These are phyloP conservation scores for Paradendryphiella salina DNA, from an alignment of 2,329 filamentous ascomycete species.

Conservation along the genomic window DNA sequence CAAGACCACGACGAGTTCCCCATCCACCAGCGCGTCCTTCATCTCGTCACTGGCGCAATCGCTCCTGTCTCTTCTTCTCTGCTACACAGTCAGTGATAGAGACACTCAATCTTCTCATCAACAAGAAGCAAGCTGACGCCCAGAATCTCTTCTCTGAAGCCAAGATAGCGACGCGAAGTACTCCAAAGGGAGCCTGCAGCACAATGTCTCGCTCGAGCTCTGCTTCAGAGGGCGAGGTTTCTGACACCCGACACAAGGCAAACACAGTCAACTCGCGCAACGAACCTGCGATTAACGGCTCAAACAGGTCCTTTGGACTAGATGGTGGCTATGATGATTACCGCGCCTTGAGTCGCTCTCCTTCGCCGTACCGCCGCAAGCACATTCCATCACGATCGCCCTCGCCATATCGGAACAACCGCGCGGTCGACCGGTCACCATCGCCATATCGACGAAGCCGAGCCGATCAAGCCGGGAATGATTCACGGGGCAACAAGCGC, in stretches of 20 bases:
- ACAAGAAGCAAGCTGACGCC: slow-evolving; percentile 41
- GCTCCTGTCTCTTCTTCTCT: slow-evolving; percentile 23
- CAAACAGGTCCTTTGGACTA: slow-evolving; percentile 36
- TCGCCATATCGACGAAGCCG: slow-evolving; percentile 33
- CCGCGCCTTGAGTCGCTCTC: slow-evolving; percentile 37
- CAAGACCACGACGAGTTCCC: slow-evolving; percentile 19
- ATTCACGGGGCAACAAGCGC: slow-evolving; percentile 44
- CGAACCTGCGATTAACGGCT: slow-evolving; percentile 43
- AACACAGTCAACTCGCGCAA: slow-evolving; percentile 35
- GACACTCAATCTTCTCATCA: slow-evolving; percentile 32
- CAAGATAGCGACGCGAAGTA: slow-evolving; percentile 6
- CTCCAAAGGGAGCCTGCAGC: slow-evolving; percentile 14
- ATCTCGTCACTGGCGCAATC: slow-evolving; percentile 12
- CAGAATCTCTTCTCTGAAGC: slow-evolving; percentile 19
- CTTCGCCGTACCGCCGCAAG: slow-evolving; percentile 37
- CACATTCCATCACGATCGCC: slow-evolving; percentile 32
- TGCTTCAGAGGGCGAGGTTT: slow-evolving; percentile 38
- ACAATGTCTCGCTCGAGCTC: slow-evolving; percentile 36
- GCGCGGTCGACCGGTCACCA: slow-evolving; percentile 31
- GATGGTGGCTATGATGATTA: slow-evolving; percentile 35
- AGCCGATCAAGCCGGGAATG: slow-evolving; percentile 28
- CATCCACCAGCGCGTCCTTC: slow-evolving; percentile 9
- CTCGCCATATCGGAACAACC: slow-evolving; percentile 35
- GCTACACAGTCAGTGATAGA: slow-evolving; percentile 46
- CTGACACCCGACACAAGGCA: slow-evolving; percentile 40